Percentiles rank a stretch among this genome's conserved stretches.
These are phyloP conservation scores for Nicotiana paniculata DNA, from an alignment of 257 asterid genomes.

Conservation along the genomic window DNA sequence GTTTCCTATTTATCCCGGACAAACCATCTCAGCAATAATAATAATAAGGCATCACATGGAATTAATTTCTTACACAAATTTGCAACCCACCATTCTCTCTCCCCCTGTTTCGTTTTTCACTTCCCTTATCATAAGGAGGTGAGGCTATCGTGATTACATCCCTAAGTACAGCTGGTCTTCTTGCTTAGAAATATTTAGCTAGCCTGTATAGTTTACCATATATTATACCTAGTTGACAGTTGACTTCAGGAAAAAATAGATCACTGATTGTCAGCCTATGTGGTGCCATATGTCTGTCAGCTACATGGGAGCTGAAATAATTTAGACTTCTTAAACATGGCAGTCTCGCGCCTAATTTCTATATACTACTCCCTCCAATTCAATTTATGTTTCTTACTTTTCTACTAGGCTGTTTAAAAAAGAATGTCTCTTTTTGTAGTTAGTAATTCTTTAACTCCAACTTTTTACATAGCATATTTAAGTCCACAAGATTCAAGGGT, in stretches of 20 bases:
- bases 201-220: not conserved
- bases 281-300: not conserved
- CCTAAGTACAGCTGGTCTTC: not conserved
- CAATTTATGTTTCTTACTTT: too few species aligned
- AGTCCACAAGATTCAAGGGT: too few species aligned
- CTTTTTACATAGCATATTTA: too few species aligned
- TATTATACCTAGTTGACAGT: not conserved
- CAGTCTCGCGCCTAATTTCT: not conserved
- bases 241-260: not conserved
- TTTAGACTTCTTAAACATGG: not conserved
- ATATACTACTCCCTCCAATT: too few species aligned
- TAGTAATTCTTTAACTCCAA: too few species aligned
- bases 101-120: not conserved
- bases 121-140: not conserved
- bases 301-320: too few species aligned
- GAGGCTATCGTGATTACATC: not conserved
- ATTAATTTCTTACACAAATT: not conserved
- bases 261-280: slow-evolving; percentile 3
- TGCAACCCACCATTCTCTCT: not conserved
- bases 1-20: not conserved
- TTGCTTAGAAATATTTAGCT: not conserved
- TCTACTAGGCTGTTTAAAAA: too few species aligned
- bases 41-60: not conserved
- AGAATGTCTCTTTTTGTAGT: too few species aligned
- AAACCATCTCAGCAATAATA: not conserved